Evolutionary conservation across 1,284 basidiomycete species (phyloP), one percentile per base, ranked within the genome.

Genomic region (Cryptococcus sp.): DNA sequence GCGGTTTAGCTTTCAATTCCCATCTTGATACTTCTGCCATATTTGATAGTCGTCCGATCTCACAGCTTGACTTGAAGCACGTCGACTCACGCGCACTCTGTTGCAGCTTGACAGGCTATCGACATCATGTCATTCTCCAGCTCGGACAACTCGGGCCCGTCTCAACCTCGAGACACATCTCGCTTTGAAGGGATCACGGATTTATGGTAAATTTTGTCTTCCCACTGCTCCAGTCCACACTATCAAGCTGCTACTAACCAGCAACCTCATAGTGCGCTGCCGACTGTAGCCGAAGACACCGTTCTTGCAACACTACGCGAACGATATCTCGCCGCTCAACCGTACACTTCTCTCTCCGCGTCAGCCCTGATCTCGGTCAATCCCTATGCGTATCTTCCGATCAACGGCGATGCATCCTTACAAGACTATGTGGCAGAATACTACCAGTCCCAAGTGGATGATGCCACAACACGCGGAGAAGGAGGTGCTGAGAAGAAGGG

Each of bases 351-450:
- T 62, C 77, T 93, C 56, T 89, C 89, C 22, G 81, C 87, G 17
- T 85, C 84, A 41, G 82, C 82, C 8, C 79, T 94, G 63, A 86
- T 95, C 62, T 88, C 89, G 29, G 81, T 94, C 67, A 95, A 95
- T 76, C 91, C 92, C 0, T 88, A 93, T 81, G 92, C 91, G 76
- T 90, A 89, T 69, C 82, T 94, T 34, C 67, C 87, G 15, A 84
- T 84, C 61, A 93, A 89, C 69, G 85, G 88, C 62, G 91, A 96
- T 79, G 85, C 87, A 0, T 79, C 89, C 34, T 79, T 95, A 40
- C 85, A 89, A 77, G 88, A 89, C 72, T 95, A 95, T 72, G 87
- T 90, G 5, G 81, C 86, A 34, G 85, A 89, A 63, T 89, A 89
- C 69, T 80, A 86, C 66, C 65, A 64, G 17, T 75, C 71, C 17